Conservation (phyloP, 768 basidiomycete species). For the Tricholoma furcatifolium region DNA sequence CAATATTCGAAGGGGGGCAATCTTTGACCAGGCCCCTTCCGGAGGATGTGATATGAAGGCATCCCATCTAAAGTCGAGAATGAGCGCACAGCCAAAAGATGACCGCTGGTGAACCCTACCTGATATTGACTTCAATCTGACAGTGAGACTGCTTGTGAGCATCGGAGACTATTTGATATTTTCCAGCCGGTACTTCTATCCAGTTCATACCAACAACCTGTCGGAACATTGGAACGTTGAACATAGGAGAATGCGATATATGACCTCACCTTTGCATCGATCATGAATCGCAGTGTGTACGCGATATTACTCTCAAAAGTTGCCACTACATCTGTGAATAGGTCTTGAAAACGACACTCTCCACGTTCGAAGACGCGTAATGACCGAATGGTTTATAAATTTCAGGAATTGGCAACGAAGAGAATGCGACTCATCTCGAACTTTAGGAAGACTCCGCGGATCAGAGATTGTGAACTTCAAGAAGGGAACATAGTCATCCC, state of each 20-base stretch:
- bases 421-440: conserved; percentile 75
- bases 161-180: conserved; percentile 63
- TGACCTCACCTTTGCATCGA: conserved; percentile 78
- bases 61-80: conserved; percentile 65
- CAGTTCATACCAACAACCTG: conserved; percentile 99
- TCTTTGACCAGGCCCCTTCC: conserved; percentile 88
- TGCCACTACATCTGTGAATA: conserved; percentile 51
- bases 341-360: conserved; percentile 62
- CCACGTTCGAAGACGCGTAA: conserved; percentile 72
- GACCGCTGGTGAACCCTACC: conserved; percentile 38
- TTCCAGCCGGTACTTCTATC: conserved; percentile 88
- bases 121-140: conserved; percentile 83
- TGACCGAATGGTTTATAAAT: conserved; percentile 21
- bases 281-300: conserved; percentile 94
- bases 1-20: conserved; percentile 90
- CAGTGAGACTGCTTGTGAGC: conserved; percentile 72
- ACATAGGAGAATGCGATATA: not conserved
- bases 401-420: not conserved
- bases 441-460: conserved; percentile 77
- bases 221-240: conserved; percentile 1
- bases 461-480: conserved; percentile 80
- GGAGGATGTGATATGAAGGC: conserved; percentile 87
- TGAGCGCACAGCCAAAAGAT: not conserved
- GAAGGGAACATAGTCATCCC: conserved; percentile 78
- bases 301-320: conserved; percentile 96